Conservation (phyloP, 2,329 filamentous ascomycete species). For the Venturia carpophila region DNA sequence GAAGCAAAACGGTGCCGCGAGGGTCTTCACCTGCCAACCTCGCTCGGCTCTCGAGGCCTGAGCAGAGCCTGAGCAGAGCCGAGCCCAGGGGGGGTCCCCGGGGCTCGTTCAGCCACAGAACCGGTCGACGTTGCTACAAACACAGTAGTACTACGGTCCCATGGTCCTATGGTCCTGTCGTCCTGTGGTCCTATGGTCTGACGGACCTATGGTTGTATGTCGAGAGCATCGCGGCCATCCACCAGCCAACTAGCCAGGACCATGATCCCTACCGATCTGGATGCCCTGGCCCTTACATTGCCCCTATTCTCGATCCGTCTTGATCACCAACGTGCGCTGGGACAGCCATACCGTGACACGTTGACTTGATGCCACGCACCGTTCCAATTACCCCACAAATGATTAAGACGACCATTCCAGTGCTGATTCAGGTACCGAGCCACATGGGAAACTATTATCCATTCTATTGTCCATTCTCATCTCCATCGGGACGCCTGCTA, state of each 20-base stretch:
- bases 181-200: no score
- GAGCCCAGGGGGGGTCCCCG: no score
- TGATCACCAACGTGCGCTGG: not conserved
- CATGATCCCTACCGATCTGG: slow-evolving; percentile 4
- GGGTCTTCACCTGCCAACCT: not conserved
- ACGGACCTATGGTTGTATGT: no score
- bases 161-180: no score
- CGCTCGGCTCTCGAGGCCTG: not conserved
- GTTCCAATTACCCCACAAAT: slow-evolving; percentile 2
- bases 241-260: not conserved
- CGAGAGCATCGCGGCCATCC: not conserved
- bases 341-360: not conserved
- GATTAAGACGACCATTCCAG: not conserved
- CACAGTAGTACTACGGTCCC: no score
- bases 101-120: not conserved
- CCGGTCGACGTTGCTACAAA: not conserved
- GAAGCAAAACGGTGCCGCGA: not conserved
- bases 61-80: not conserved
- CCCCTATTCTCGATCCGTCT: not conserved
- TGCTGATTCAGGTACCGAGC: slow-evolving; percentile 8
- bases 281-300: not conserved
- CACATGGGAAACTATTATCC: not conserved
- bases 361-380: slow-evolving; percentile 9
- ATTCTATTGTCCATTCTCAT: not conserved
- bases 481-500: not conserved